Percentiles rank a stretch among this genome's conserved stretches.
Evolutionary conservation across 768 basidiomycete genomes (phyloP).

Genomic region (Mycena epipterygia): DNA sequence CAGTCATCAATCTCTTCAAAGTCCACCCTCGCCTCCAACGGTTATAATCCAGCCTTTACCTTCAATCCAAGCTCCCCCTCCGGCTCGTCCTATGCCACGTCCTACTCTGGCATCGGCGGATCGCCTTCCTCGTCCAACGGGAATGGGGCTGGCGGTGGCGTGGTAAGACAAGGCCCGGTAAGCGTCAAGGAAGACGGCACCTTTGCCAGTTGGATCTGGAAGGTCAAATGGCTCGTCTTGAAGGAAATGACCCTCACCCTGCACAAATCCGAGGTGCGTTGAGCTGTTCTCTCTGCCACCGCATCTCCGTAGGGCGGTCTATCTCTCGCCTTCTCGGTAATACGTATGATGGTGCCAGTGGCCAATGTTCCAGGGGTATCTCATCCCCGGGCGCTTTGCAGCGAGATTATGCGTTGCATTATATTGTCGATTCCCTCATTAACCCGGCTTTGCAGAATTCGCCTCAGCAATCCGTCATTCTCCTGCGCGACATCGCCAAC

Average conservation of each 20-base stretch:
- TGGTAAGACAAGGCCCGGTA: slow-evolving; percentile 72
- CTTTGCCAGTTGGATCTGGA: slow-evolving; percentile 92
- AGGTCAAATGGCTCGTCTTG: slow-evolving; percentile 90
- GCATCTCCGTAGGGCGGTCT: neutral
- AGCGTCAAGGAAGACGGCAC: slow-evolving; percentile 93
- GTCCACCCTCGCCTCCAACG: slow-evolving; percentile 63
- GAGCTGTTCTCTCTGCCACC: neutral
- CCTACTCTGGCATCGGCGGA: slow-evolving; percentile 88
- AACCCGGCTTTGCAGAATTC: slow-evolving; percentile 53
- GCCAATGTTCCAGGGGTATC: neutral
- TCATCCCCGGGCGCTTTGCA: too few relatives aligned
- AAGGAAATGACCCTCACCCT: slow-evolving; percentile 84
- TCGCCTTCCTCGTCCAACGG: slow-evolving; percentile 68
- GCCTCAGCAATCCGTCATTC: slow-evolving; percentile 71
- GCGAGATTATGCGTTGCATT: too few relatives aligned
- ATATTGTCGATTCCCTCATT: neutral
- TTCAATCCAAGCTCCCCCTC: slow-evolving; percentile 64
- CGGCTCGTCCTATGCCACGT: slow-evolving; percentile 70
- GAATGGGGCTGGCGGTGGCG: slow-evolving; percentile 49
- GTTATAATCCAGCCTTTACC: slow-evolving; percentile 73
- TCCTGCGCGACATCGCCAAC: slow-evolving; percentile 83
- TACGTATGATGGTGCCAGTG: slow-evolving; percentile 2
- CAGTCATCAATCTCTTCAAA: slow-evolving; percentile 25
- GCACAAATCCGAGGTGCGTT: slow-evolving; percentile 92
- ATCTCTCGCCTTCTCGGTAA: too few relatives aligned